Conservation (phyloP, 2,329 filamentous ascomycete species). For the Penicillium sp. region DNA sequence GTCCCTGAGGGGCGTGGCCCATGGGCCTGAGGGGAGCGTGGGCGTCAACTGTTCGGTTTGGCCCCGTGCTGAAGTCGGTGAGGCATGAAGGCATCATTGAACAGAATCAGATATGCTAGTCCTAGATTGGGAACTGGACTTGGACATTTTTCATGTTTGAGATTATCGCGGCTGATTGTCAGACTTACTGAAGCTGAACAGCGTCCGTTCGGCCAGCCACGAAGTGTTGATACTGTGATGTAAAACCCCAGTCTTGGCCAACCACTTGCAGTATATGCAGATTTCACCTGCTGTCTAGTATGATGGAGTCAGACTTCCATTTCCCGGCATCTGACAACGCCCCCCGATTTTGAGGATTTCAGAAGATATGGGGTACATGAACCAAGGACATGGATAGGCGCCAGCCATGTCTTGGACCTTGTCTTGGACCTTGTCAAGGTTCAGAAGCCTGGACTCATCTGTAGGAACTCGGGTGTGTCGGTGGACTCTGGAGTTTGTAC, state of each 20-base stretch:
- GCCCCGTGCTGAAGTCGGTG: background rate
- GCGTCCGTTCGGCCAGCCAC: background rate
- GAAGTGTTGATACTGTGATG: background rate
- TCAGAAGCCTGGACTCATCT: background rate
- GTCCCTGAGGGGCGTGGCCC: background rate
- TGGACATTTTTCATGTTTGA: background rate
- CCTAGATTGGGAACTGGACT: background rate
- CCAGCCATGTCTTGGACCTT: slow-evolving; percentile 9
- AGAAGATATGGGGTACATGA: background rate
- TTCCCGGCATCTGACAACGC: background rate
- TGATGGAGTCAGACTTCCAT: background rate
- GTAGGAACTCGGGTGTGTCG: background rate
- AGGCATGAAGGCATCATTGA: background rate
- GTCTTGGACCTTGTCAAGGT: slow-evolving; percentile 2
- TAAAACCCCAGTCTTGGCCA: background rate
- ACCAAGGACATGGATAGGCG: background rate
- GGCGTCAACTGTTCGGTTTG: slow-evolving; percentile 4
- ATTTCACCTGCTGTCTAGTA: background rate
- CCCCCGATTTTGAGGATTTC: background rate
- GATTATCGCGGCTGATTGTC: background rate
- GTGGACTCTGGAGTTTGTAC: background rate
- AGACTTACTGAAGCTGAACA: background rate
- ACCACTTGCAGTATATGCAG: background rate
- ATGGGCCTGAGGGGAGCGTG: background rate
- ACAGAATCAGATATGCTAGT: background rate